Base-by-base conservation (phyloP, 768 basidiomycete genomes). In the Naganishia kalamii region DNA sequence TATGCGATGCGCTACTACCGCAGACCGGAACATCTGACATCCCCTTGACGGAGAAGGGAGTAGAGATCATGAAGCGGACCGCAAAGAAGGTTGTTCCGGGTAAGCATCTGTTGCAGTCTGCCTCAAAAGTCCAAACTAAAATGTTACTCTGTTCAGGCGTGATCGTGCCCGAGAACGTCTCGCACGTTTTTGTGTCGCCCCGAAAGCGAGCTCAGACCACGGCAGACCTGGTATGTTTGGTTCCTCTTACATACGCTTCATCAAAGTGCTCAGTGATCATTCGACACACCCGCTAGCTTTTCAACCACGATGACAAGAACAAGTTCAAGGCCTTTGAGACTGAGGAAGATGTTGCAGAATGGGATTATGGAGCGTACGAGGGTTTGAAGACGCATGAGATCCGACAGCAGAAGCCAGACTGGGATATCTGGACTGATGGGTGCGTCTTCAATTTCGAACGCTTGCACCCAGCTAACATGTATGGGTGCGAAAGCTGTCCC, bases 351-450 rank as follows among this genome's bases (percentile, higher is more conserved):
- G 73, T 78, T 6, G 57, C 81, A 87, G 44, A 92, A 88, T 73
- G 92, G 91, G 88, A 94, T 72, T 94, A 80, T 81, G 89, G 93
- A 11, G 85, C 89, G 8, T 96, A 89, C 72, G 92, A 94, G 75
- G 92, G 92, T 5, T 83, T 92, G 44, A 75, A 83, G 29, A 81
- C 86, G n/a, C 79, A 84, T n/a, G 89, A 94, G 70, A 94, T 94
- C 70, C 80, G 85, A 67, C 81, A 81, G 52, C 82, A 79, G 63
- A 83, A 80, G 57, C 80, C 83, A 3, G 75, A 72, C 35, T 97
- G 91, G 91, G 71, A 75, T n/a, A 92, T 93, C 71, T 94, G 90
- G 90, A 82, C 77, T 43, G 88, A 92, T 72, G 91, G 89, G 87
- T 57, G 27, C 19, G 54, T 37, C 87, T 75, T n/a, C 33, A 37